Evolutionary conservation across 179 eudicot genomes (phyloP), one percentile per base, ranked within the genome.

Genomic region (Carnegiea gigantea): DNA sequence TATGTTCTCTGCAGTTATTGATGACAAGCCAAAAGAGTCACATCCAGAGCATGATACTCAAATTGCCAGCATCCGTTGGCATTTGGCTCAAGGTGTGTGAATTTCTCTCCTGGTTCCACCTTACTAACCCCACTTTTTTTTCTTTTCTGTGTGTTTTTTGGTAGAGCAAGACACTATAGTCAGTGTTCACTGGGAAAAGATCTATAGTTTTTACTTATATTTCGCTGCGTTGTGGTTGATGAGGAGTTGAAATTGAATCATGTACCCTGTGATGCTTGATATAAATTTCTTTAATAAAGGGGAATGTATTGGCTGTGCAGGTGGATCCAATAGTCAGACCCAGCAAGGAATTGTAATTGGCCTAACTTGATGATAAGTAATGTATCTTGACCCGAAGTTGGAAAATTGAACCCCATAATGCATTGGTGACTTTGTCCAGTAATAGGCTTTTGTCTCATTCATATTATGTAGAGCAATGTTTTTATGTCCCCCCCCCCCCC

Each of bases 61-160:
- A 82, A 91, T 93, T 78, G 81, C 92, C 12, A 94, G 91, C 82
- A 84, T 94, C 79, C 95, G 95, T 40, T 94, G 98, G 97, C 97
- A 94, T 88, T 86, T 94, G 43, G 90, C 97, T 80, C 95, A 94
- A 93, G 98, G 98, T 94, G 60, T 23, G 80, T 72, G 71, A 53
- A 74, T 62, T 23, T 43, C 57, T 48, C 8, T 46, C 44, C 23
- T n/a, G 43, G 21, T 62, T 40, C 26, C 60, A 4, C 15, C 46
- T 70, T 17, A 33, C 73, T 70, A 7, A 43, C 13, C 8, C 70
- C 36, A 51, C 57, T 13, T 5, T 7, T 40, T 40, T 40, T 7
- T 6, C 43, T 4, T 38, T 38, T 1, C 43, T 70, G 20, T 13
- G 40, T 70, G 13, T 17, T 33, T 33, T 70, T 70, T 17, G 44